Evolutionary conservation across 345 rosid species (phyloP).

Genomic region (Litchi chinensis): DNA sequence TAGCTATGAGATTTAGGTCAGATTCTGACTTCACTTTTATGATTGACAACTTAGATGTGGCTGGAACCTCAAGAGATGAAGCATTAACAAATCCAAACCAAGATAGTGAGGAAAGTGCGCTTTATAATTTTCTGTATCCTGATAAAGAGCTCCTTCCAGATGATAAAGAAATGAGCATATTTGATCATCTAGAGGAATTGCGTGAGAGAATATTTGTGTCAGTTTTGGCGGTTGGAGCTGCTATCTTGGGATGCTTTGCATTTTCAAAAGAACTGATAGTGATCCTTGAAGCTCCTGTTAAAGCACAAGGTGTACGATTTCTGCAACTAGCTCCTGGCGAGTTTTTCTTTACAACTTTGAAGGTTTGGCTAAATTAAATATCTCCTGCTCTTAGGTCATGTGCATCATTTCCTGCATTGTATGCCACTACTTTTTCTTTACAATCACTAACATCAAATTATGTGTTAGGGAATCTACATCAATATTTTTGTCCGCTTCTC

Average conservation of each 20-base stretch:
- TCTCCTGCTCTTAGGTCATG: constrained; percentile 1
- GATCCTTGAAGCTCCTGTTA: constrained; percentile 98
- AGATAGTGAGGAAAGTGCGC: constrained; percentile 43
- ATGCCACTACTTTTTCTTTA: background rate
- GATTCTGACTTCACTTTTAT: constrained; percentile 19
- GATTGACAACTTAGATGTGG: constrained; percentile 34
- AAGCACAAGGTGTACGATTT: constrained; percentile 85
- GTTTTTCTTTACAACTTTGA: constrained; percentile 94
- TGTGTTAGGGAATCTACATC: background rate
- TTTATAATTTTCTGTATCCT: constrained; percentile 86
- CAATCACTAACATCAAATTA: background rate
- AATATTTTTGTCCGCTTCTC: background rate
- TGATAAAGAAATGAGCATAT: constrained; percentile 94
- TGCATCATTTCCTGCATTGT: background rate
- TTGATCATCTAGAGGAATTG: constrained; percentile 96
- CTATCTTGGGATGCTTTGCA: constrained; percentile 91
- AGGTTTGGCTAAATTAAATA: constrained; percentile 48
- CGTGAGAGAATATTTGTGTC: constrained; percentile 86
- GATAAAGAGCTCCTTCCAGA: constrained; percentile 89
- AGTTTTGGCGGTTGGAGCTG: constrained; percentile 90
- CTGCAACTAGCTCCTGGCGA: constrained; percentile 97
- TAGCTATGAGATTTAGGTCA: background rate
- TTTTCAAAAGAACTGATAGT: constrained; percentile 84
- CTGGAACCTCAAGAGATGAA: constrained; percentile 39
- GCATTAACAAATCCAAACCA: constrained; percentile 32